phyloP scores from a whole-genome alignment of 768 basidiomycete genomes.

The Suillus variegatus region DNA sequence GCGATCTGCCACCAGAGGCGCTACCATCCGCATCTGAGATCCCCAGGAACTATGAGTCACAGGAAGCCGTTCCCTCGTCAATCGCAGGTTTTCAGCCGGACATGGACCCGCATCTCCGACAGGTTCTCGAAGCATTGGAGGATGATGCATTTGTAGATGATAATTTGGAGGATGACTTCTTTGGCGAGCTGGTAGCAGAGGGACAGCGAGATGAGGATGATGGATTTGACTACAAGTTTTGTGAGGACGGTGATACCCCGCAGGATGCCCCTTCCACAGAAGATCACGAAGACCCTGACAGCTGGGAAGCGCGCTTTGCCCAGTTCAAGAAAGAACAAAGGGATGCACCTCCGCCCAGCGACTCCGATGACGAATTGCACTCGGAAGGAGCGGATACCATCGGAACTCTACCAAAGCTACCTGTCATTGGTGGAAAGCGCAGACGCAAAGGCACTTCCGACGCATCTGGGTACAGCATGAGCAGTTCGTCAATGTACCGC shows the following conservation, averaged over 20 bases:
- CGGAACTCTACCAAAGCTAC: conserved; percentile 68
- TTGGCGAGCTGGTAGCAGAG: conserved; percentile 65
- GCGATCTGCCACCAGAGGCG: conserved; percentile 66
- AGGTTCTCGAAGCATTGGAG: conserved; percentile 90
- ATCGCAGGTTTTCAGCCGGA: conserved; percentile 91
- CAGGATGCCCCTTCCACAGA: conserved; percentile 26
- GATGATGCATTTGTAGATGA: conserved; percentile 94
- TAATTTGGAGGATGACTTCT: conserved; percentile 73
- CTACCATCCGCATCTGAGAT: conserved; percentile 76
- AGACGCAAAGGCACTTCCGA: conserved; percentile 75
- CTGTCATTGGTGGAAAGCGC: conserved; percentile 78
- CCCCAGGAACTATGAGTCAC: conserved; percentile 71
- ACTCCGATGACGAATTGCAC: conserved; percentile 51
- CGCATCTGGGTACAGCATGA: conserved; percentile 96
- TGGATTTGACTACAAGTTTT: conserved; percentile 65
- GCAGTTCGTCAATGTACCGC: conserved; percentile 92
- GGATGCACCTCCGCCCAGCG: conserved; percentile 25
- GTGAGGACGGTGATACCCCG: conserved; percentile 42
- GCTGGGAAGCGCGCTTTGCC: conserved; percentile 82
- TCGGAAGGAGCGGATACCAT: conserved; percentile 85
- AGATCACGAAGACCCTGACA: conserved; percentile 37
- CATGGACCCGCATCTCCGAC: conserved; percentile 94
- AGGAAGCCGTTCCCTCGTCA: conserved; percentile 78
- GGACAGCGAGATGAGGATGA: conserved; percentile 70
- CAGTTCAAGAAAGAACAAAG: conserved; percentile 66